Evolutionary conservation across 1,284 basidiomycete genomes (phyloP).

Genomic region (Apiotrichum montevideense): DNA sequence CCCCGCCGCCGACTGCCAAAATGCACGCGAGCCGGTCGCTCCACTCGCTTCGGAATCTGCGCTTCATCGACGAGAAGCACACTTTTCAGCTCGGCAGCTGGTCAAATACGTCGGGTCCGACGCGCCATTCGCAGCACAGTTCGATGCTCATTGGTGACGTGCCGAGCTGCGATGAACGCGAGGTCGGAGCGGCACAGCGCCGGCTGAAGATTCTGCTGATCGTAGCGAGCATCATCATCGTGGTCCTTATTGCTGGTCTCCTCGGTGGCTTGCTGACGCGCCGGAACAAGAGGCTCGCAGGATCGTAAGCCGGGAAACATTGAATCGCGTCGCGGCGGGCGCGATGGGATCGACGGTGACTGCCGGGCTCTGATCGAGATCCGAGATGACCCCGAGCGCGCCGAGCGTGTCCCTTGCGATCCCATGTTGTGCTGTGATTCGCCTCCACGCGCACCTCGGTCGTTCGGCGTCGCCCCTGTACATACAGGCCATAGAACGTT

Average conservation of each 20-base stretch:
- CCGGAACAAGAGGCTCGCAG: not conserved
- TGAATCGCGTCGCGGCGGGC: no score
- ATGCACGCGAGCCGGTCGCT: not conserved
- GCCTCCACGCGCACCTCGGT: no score
- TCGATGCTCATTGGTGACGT: constrained; percentile 10
- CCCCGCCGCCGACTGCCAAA: constrained; percentile 4
- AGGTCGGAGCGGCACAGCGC: not conserved
- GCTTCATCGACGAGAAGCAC: constrained; percentile 5
- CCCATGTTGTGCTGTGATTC: no score
- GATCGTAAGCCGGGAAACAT: no score
- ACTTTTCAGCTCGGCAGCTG: constrained; percentile 3
- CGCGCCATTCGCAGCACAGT: not conserved
- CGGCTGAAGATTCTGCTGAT: constrained; percentile 6
- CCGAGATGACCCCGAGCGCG: no score
- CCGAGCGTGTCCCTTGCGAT: no score
- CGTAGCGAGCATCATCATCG: constrained; percentile 12
- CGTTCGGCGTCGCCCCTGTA: no score
- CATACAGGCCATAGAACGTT: no score
- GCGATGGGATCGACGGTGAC: no score
- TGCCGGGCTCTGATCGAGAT: no score
- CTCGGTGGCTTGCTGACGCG: constrained; percentile 23
- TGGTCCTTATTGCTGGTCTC: constrained; percentile 25
- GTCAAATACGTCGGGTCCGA: constrained; percentile 10
- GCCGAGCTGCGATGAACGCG: constrained; percentile 8
- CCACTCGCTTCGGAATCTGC: constrained; percentile 7